A percentile compares a stretch with the other conserved stretches of the same genome.
phyloP scores from a whole-genome alignment of 2,329 filamentous ascomycete species.

The Diaporthe sp. region DNA sequence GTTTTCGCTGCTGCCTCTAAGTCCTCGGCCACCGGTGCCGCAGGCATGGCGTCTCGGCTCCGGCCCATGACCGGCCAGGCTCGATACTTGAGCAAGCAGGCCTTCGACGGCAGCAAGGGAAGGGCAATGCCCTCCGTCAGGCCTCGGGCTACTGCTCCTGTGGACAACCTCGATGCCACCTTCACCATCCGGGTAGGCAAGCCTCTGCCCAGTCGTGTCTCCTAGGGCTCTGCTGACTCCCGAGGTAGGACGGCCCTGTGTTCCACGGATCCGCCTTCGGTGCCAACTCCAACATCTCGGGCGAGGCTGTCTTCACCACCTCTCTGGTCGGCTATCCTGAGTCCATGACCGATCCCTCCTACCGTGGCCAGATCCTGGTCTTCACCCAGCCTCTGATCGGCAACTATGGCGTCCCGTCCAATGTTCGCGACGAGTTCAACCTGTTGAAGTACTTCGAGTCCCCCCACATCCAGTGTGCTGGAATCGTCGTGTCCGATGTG shows the following conservation, averaged over 20 bases:
- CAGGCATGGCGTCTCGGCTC: slow-evolving; percentile 51
- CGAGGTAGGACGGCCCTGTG: slow-evolving; percentile 86
- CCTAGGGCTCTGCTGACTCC: slow-evolving; percentile 33
- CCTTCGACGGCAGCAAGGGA: slow-evolving; percentile 78
- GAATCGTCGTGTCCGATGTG: slow-evolving; percentile 95
- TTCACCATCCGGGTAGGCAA: slow-evolving; percentile 86
- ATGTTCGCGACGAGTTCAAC: slow-evolving; percentile 86
- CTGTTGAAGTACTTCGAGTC: slow-evolving; percentile 98
- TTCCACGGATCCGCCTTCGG: slow-evolving; percentile 98
- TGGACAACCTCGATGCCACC: slow-evolving; percentile 84
- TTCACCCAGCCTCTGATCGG: slow-evolving; percentile 98
- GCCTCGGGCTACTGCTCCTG: slow-evolving; percentile 73
- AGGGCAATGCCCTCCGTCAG: slow-evolving; percentile 74
- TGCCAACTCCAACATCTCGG: slow-evolving; percentile 95
- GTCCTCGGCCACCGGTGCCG: slow-evolving; percentile 63
- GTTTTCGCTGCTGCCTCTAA: slow-evolving; percentile 67
- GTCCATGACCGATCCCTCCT: slow-evolving; percentile 90
- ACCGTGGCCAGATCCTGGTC: slow-evolving; percentile 95
- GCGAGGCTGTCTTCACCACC: slow-evolving; percentile 98
- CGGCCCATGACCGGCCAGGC: slow-evolving; percentile 52
- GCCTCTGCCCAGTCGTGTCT: background rate
- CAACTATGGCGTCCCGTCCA: slow-evolving; percentile 97
- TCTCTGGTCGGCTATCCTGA: slow-evolving; percentile 98
- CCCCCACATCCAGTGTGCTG: slow-evolving; percentile 95
- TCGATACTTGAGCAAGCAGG: slow-evolving; percentile 56